A percentile compares a stretch with the other conserved stretches of the same genome.
Conservation (phyloP, 2,329 filamentous ascomycete species). For the Paraconiothyrium brasiliense region DNA sequence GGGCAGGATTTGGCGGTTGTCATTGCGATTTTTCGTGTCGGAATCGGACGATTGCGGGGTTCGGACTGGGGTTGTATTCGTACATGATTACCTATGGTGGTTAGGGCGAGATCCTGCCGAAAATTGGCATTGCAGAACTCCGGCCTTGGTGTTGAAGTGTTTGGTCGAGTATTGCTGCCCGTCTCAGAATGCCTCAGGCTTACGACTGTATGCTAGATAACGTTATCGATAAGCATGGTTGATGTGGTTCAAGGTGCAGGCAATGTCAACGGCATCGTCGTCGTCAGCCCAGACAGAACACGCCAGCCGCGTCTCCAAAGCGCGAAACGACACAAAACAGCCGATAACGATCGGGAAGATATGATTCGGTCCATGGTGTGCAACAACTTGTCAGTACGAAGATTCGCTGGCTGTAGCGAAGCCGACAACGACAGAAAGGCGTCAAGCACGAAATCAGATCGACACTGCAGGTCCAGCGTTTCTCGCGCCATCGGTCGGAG, state of each 20-base stretch:
- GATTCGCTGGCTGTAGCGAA: neutral
- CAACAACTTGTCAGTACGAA: neutral
- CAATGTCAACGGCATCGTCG: neutral
- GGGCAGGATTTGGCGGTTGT: neutral
- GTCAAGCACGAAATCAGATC: neutral
- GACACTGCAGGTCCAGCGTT: neutral
- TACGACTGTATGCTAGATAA: no score
- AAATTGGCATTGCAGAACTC: neutral
- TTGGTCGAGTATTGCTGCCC: no score
- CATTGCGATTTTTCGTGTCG: neutral
- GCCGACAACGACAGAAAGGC: neutral
- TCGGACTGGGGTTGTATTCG: neutral
- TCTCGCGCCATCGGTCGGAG: neutral
- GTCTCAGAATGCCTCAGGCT: no score
- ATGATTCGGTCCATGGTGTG: neutral
- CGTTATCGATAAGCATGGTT: no score
- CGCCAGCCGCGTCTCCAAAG: neutral
- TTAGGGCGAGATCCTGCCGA: neutral
- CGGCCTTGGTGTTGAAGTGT: no score
- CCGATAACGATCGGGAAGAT: neutral
- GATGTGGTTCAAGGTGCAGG: no score
- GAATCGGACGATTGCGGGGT: conserved; percentile 1
- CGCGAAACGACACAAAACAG: neutral
- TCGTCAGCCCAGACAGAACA: neutral
- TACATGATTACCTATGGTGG: no score